Evolutionary conservation across 2,329 filamentous ascomycete genomes (phyloP).

Genomic region (Didymella keratinophila): DNA sequence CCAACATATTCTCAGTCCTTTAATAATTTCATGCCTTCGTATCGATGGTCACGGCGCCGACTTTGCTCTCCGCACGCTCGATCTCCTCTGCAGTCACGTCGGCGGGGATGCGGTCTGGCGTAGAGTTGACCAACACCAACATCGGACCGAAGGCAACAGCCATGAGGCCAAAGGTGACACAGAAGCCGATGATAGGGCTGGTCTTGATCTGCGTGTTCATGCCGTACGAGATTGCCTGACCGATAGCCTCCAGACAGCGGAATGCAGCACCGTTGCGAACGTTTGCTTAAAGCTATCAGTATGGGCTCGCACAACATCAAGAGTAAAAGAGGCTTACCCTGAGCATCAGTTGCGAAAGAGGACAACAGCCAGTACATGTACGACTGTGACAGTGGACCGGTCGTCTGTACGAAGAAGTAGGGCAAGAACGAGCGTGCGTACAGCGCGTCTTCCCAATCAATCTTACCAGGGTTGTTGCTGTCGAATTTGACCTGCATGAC

Average conservation of each 20-base stretch:
- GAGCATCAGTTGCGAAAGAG: conserved; percentile 41
- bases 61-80: conserved; percentile 27
- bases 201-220: conserved; percentile 45
- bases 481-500: conserved; percentile 57
- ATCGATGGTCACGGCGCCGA: conserved; percentile 22
- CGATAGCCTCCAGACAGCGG: conserved; percentile 39
- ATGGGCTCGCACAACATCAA: neutral
- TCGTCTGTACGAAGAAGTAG: conserved; percentile 60
- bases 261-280: conserved; percentile 39
- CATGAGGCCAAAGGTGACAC: conserved; percentile 46
- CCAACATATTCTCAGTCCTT: no score
- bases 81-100: conserved; percentile 41
- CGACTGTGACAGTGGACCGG: conserved; percentile 39
- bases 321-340: conserved; percentile 20
- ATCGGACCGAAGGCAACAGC: conserved; percentile 42
- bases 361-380: conserved; percentile 47
- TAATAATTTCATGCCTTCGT: conserved; percentile 23
- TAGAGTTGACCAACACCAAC: conserved; percentile 42
- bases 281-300: conserved; percentile 18
- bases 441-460: conserved; percentile 57
- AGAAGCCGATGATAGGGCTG: conserved; percentile 39
- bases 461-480: conserved; percentile 50
- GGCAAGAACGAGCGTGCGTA: conserved; percentile 57
- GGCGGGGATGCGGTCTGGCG: conserved; percentile 45
- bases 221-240: conserved; percentile 40